Evolutionary conservation across 176 grass and related monocot genomes (phyloP).

Genomic region (Eremochloa ophiuroides): DNA sequence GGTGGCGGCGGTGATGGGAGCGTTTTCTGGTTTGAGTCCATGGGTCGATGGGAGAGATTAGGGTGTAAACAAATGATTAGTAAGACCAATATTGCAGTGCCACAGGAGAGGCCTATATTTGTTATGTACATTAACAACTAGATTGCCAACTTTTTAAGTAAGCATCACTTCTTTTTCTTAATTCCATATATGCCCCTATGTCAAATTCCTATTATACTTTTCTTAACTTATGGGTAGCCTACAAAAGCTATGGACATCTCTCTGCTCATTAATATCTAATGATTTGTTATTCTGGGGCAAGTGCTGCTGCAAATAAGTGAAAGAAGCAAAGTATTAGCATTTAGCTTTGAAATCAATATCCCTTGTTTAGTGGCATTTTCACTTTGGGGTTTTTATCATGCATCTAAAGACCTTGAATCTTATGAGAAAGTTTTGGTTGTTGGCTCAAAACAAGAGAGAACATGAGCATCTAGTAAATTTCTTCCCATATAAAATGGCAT

Average conservation of each 20-base stretch:
- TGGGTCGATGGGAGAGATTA: background rate
- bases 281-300: background rate
- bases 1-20: background rate
- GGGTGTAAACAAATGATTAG: background rate
- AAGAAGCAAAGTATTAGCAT: background rate
- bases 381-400: background rate
- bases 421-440: background rate
- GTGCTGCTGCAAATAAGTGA: background rate
- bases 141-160: background rate
- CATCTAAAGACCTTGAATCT: background rate
- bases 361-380: background rate
- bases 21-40: background rate
- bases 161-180: background rate
- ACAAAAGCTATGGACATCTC: background rate
- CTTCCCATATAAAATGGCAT: background rate
- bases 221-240: background rate
- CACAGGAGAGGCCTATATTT: background rate
- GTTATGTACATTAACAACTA: background rate
- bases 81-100: background rate
- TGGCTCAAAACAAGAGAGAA: background rate
- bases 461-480: background rate
- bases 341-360: background rate
- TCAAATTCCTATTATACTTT: background rate
- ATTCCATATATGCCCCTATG: background rate
- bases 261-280: background rate